Conservation (phyloP, 2,329 filamentous ascomycete genomes). For the Atkinsonella texensis region DNA sequence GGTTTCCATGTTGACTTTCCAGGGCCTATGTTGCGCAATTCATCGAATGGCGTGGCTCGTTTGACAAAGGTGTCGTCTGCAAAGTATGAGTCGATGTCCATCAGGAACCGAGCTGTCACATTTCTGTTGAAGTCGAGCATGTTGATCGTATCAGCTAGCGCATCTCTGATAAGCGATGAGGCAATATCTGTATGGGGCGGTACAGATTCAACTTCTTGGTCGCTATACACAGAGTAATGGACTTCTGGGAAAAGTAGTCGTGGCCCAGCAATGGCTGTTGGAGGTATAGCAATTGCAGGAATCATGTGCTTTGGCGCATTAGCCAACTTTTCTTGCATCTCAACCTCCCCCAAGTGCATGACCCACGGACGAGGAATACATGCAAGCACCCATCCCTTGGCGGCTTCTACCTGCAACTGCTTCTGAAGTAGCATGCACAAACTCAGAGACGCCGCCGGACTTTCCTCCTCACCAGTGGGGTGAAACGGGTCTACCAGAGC, state of each 20-base stretch:
- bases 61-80: conserved; percentile 83
- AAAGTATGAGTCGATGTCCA: conserved; percentile 93
- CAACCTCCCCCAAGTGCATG: conserved; percentile 47
- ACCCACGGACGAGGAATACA: conserved; percentile 58
- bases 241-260: conserved; percentile 80
- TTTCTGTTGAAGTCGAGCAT: conserved; percentile 87
- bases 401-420: conserved; percentile 69
- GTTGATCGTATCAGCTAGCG: conserved; percentile 85
- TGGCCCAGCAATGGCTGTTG: conserved; percentile 60
- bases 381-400: conserved; percentile 60
- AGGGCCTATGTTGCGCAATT: conserved; percentile 57
- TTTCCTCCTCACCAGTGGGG: conserved; percentile 48
- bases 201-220: conserved; percentile 82
- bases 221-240: conserved; percentile 82
- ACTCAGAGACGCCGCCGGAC: conserved; percentile 51
- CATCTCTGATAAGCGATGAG: conserved; percentile 73
- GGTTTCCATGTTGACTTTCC: conserved; percentile 82
- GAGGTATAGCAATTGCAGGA: conserved; percentile 63
- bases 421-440: conserved; percentile 72
- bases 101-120: conserved; percentile 73
- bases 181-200: conserved; percentile 66
- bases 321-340: conserved; percentile 46
- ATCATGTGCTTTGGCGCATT: conserved; percentile 62
- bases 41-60: conserved; percentile 84
- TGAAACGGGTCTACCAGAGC: conserved; percentile 77